phyloP scores from a whole-genome alignment of 2,329 filamentous ascomycete genomes.

The Microdochium bolleyi region DNA sequence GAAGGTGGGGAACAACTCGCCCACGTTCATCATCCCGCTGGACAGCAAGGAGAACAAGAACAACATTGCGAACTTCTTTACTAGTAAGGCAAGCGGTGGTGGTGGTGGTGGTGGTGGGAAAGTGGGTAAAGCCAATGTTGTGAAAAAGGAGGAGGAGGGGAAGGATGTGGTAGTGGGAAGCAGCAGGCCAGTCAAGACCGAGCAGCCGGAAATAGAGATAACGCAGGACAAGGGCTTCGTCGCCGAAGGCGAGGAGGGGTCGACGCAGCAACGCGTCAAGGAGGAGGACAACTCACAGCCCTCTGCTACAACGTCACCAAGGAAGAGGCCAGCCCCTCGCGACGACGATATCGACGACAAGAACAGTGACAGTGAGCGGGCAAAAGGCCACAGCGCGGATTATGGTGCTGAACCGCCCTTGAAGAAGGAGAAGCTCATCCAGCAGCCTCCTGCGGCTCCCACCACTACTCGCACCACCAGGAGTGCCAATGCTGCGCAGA shows the following conservation, averaged over 20 bases:
- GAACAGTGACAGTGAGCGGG: no score
- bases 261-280: constrained; percentile 1
- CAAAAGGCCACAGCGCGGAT: no score
- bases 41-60: constrained; percentile 82
- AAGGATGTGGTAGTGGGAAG: constrained; percentile 5
- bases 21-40: constrained; percentile 74
- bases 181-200: neutral
- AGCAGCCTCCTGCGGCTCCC: no score
- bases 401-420: neutral
- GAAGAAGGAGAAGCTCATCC: constrained; percentile 2
- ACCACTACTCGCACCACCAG: no score
- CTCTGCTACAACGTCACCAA: neutral
- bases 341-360: no score
- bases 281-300: neutral
- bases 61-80: constrained; percentile 93
- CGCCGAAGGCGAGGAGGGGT: constrained; percentile 3
- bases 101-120: constrained; percentile 7
- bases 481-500: constrained; percentile 1
- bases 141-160: constrained; percentile 17
- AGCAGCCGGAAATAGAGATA: constrained; percentile 13
- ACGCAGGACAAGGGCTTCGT: constrained; percentile 14
- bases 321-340: no score
- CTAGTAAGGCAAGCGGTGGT: constrained; percentile 38
- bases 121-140: constrained; percentile 3
- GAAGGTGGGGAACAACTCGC: constrained; percentile 88